A percentile compares a stretch with the other conserved stretches of the same genome.
Conservation (phyloP, 345 rosid species). For the Citrus reticulata region DNA sequence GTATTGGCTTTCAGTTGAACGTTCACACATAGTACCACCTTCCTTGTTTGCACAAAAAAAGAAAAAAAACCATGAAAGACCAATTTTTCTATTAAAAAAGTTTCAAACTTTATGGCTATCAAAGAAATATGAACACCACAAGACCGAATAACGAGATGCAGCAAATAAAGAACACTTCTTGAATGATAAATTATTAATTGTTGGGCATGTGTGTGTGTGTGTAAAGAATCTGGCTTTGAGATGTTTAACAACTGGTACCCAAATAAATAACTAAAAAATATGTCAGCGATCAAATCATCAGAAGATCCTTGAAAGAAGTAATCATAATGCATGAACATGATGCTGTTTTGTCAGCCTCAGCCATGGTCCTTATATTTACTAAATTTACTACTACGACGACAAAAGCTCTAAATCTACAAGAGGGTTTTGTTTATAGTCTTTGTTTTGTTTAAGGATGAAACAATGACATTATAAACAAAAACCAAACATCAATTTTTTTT, state of each 20-base stretch:
- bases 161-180: slow-evolving; percentile 16
- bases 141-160: background rate
- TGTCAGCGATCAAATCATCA: background rate
- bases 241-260: background rate
- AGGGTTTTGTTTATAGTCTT: background rate
- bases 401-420: background rate
- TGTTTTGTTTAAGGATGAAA: background rate
- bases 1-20: slow-evolving; percentile 17
- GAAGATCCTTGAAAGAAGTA: background rate
- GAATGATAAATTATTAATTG: background rate
- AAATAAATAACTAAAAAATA: background rate
- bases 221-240: background rate
- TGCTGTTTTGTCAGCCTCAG: background rate
- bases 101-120: slow-evolving; percentile 3
- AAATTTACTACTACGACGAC: background rate
- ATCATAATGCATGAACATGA: background rate
- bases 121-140: background rate
- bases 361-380: background rate
- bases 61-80: background rate
- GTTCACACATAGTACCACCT: slow-evolving; percentile 10
- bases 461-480: background rate
- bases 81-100: background rate
- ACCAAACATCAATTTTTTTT: background rate
- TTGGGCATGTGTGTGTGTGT: slow-evolving; percentile 2
- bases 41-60: slow-evolving; percentile 6